phyloP scores from a whole-genome alignment of 2,329 filamentous ascomycete genomes.

The Tolypocladium amazonense region DNA sequence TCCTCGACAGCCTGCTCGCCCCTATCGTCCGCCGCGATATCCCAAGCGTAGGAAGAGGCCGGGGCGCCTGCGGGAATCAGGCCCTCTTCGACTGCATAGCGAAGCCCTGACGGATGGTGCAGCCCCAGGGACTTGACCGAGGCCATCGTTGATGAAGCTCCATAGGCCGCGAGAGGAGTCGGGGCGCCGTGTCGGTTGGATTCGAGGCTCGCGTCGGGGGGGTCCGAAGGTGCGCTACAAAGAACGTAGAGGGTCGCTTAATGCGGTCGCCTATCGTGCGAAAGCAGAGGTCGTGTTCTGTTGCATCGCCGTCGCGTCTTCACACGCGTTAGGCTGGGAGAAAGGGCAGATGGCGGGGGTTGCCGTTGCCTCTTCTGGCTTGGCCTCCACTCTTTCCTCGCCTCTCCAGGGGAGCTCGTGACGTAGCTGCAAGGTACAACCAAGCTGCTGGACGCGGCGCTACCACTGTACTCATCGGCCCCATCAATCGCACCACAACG shows the following conservation, averaged over 20 bases:
- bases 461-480: background rate
- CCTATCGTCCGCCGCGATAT: constrained; percentile 38
- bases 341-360: background rate
- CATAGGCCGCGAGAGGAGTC: constrained; percentile 14
- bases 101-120: constrained; percentile 76
- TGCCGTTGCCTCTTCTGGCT: background rate
- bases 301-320: background rate
- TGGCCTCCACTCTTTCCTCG: background rate
- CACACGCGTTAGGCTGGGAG: background rate
- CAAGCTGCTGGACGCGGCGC: background rate
- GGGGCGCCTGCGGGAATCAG: constrained; percentile 60
- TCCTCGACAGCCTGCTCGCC: constrained; percentile 48
- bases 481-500: background rate
- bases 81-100: constrained; percentile 72
- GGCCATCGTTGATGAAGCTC: constrained; percentile 53
- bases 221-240: background rate
- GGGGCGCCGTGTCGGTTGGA: background rate
- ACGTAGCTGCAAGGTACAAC: background rate
- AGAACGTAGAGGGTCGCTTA: background rate
- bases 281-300: background rate
- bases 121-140: constrained; percentile 82
- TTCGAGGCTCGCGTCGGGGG: background rate
- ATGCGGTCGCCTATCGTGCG: background rate
- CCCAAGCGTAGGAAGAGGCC: constrained; percentile 64
- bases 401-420: background rate